Evolutionary conservation across 345 rosid species (phyloP).

Genomic region (Streptanthus diversifolius): DNA sequence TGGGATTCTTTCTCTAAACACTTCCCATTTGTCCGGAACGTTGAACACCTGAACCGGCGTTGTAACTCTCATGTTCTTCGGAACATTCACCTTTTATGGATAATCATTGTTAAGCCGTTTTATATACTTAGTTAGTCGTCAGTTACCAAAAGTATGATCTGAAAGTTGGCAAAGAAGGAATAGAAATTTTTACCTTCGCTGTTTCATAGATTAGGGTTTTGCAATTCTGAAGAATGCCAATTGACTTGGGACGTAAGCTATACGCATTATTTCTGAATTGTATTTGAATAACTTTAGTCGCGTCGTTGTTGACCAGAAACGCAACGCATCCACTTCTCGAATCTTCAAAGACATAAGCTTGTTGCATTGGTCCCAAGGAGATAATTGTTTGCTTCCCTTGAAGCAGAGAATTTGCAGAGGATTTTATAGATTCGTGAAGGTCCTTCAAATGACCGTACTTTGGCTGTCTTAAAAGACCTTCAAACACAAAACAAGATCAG

Average conservation of each 20-base stretch:
- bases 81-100: slow-evolving; percentile 46
- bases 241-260: slow-evolving; percentile 58
- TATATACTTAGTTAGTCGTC: not conserved
- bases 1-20: slow-evolving; percentile 53
- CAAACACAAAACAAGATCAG: not conserved
- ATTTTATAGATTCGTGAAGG: slow-evolving; percentile 60
- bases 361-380: slow-evolving; percentile 61
- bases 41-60: slow-evolving; percentile 33
- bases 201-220: slow-evolving; percentile 56
- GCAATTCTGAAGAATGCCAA: slow-evolving; percentile 69
- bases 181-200: slow-evolving; percentile 50
- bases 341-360: slow-evolving; percentile 74
- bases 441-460: slow-evolving; percentile 86
- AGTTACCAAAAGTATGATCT: not conserved
- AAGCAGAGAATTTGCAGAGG: slow-evolving; percentile 49
- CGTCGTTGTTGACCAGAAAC: slow-evolving; percentile 67
- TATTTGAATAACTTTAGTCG: slow-evolving; percentile 27
- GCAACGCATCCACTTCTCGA: slow-evolving; percentile 60
- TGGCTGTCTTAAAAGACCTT: slow-evolving; percentile 74
- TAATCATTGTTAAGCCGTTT: not conserved
- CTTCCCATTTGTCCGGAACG: slow-evolving; percentile 43
- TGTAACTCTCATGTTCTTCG: slow-evolving; percentile 41
- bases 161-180: not conserved
- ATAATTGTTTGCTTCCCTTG: slow-evolving; percentile 48
- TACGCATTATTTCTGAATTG: slow-evolving; percentile 46